These are phyloP conservation scores for Penicillium cataractarum DNA, from an alignment of 495 filamentous ascomycete species.

Conservation along the genomic window DNA sequence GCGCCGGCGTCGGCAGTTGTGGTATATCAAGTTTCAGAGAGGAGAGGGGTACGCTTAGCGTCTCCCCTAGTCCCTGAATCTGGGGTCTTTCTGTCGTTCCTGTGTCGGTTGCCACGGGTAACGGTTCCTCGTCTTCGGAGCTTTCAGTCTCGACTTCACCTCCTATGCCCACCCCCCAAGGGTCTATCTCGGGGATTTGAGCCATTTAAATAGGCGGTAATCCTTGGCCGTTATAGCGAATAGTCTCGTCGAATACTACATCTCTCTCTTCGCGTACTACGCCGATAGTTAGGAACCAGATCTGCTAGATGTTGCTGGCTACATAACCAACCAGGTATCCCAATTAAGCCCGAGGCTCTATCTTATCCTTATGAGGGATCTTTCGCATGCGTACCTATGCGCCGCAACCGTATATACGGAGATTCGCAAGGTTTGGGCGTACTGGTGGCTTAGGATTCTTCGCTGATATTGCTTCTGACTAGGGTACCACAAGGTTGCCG, in stretches of 20 bases:
- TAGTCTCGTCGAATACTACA: constrained; percentile 7
- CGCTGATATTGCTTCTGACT: not conserved
- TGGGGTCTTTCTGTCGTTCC: no score
- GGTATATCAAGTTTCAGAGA: no score
- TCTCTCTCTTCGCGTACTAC: constrained; percentile 7
- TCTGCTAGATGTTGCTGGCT: constrained; percentile 11
- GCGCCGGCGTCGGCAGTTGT: not conserved
- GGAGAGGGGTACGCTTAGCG: no score
- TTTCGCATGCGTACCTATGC: not conserved
- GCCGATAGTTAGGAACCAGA: constrained; percentile 2
- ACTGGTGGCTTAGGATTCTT: not conserved
- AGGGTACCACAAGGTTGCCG: constrained; percentile 5
- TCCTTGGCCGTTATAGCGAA: not conserved
- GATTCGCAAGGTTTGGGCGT: constrained; percentile 11
- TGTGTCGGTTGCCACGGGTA: no score
- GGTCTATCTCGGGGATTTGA: not conserved
- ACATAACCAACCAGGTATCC: constrained; percentile 14
- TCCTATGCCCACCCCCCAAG: not conserved
- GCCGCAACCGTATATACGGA: constrained; percentile 7
- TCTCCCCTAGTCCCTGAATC: no score
- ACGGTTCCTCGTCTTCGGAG: not conserved
- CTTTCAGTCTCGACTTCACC: not conserved
- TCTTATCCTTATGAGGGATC: constrained; percentile 8
- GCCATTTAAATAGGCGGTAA: not conserved
- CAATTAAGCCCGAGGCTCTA: constrained; percentile 6